A percentile compares a stretch with the other conserved stretches of the same genome.
These are phyloP conservation scores for Cladosporium sp. DNA, from an alignment of 2,329 filamentous ascomycete species.

Conservation along the genomic window DNA sequence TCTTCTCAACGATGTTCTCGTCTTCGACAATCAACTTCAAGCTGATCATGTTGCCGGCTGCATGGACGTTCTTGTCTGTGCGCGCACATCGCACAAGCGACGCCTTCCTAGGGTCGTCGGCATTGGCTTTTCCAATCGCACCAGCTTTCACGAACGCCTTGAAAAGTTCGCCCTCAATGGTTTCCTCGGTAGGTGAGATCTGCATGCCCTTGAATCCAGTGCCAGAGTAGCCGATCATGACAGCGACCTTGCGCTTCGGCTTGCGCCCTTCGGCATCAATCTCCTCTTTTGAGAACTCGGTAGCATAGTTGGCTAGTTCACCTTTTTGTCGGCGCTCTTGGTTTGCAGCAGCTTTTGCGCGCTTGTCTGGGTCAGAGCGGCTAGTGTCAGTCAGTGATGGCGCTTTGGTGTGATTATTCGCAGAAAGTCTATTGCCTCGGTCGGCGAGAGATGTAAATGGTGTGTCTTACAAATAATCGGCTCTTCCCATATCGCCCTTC, in stretches of 20 bases:
- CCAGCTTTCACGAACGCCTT: conserved; percentile 84
- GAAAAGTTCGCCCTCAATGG: conserved; percentile 94
- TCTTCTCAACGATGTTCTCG: conserved; percentile 77
- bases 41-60: conserved; percentile 90
- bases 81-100: conserved; percentile 89
- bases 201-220: conserved; percentile 98
- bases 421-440: neutral
- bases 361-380: conserved; percentile 44
- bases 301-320: conserved; percentile 38
- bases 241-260: conserved; percentile 94
- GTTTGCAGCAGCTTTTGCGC: conserved; percentile 41
- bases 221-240: conserved; percentile 91
- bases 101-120: conserved; percentile 93
- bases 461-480: conserved; percentile 57
- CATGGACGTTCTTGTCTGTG: conserved; percentile 96
- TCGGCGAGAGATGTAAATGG: no score
- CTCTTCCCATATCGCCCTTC: conserved; percentile 64
- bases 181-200: conserved; percentile 65
- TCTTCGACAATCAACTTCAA: conserved; percentile 96
- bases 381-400: conserved; percentile 40
- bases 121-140: conserved; percentile 94
- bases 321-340: conserved; percentile 43
- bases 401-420: neutral
- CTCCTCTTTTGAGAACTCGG: conserved; percentile 66
- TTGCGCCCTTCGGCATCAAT: conserved; percentile 80